Percentiles rank a stretch among this genome's conserved stretches.
Conservation (phyloP, 208 protist species). For the Crithidia expoeki region DNA sequence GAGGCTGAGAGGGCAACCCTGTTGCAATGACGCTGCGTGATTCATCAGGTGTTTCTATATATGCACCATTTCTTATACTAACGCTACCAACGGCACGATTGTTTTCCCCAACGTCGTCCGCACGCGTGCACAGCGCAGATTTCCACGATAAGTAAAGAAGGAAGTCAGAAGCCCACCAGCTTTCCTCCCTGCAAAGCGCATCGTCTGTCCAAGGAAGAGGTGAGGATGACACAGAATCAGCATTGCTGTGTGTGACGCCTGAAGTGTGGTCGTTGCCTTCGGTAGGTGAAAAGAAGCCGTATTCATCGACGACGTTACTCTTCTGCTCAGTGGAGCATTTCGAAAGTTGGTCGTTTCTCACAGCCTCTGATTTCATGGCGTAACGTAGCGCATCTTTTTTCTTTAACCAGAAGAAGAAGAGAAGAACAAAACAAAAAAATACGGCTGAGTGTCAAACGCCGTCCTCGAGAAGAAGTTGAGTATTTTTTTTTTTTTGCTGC, state of each 20-base stretch:
- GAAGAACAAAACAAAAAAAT: no score
- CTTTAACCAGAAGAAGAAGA: no score
- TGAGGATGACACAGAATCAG: background rate
- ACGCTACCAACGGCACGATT: no score
- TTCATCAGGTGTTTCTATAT: no score
- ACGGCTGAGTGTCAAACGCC: no score
- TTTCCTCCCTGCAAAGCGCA: conserved; percentile 7
- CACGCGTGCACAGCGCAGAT: background rate
- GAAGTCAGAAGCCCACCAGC: conserved; percentile 23
- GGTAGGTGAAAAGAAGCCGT: background rate
- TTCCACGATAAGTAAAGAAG: conserved; percentile 21
- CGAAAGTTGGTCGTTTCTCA: background rate
- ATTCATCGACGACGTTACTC: background rate
- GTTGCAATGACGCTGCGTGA: no score
- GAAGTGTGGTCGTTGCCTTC: background rate
- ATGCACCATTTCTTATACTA: no score
- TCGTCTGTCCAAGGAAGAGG: background rate
- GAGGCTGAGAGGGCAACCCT: no score
- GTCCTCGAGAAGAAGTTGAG: no score
- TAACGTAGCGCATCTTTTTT: no score
- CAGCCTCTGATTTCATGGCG: background rate
- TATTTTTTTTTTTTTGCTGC: no score
- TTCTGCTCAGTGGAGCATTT: background rate
- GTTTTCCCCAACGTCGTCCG: no score
- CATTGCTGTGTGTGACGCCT: background rate